Percentiles rank a stretch among this genome's conserved stretches.
phyloP scores from a whole-genome alignment of 257 asterid genomes.

The Capsicum chinense region DNA sequence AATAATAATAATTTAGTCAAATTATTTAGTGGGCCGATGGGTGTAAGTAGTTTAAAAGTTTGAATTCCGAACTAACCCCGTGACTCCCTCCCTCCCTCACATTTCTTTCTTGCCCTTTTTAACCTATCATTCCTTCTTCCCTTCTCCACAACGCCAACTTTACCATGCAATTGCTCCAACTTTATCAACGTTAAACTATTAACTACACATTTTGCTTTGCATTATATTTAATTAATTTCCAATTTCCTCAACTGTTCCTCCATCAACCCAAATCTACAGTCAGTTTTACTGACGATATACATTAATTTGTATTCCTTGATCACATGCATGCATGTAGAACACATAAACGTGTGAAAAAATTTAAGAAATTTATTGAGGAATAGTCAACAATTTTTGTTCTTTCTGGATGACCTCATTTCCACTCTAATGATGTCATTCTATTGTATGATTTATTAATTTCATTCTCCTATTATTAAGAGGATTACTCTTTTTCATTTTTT shows the following conservation, averaged over 20 bases:
- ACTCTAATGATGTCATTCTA: too few relatives aligned
- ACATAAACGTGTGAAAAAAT: background rate
- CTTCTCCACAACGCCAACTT: background rate
- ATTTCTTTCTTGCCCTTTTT: background rate
- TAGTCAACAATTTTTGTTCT: background rate
- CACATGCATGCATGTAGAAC: background rate
- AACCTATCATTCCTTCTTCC: background rate
- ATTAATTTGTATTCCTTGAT: background rate
- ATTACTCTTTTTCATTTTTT: background rate
- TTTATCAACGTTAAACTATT: background rate
- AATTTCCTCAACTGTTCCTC: background rate
- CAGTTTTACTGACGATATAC: constrained; percentile 9
- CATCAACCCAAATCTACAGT: background rate
- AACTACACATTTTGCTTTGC: background rate
- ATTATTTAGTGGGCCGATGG: too few relatives aligned
- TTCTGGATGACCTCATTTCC: too few relatives aligned
- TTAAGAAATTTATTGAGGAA: background rate
- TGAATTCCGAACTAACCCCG: background rate
- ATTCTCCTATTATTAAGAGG: background rate
- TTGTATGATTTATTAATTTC: background rate
- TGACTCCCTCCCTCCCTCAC: constrained; percentile 19
- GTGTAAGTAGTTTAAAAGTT: too few relatives aligned
- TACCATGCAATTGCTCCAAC: background rate
- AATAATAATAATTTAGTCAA: too few relatives aligned
- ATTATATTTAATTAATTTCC: background rate